Evolutionary conservation across 2,329 filamentous ascomycete genomes (phyloP).

Genomic region (Intubia oerlemansii): DNA sequence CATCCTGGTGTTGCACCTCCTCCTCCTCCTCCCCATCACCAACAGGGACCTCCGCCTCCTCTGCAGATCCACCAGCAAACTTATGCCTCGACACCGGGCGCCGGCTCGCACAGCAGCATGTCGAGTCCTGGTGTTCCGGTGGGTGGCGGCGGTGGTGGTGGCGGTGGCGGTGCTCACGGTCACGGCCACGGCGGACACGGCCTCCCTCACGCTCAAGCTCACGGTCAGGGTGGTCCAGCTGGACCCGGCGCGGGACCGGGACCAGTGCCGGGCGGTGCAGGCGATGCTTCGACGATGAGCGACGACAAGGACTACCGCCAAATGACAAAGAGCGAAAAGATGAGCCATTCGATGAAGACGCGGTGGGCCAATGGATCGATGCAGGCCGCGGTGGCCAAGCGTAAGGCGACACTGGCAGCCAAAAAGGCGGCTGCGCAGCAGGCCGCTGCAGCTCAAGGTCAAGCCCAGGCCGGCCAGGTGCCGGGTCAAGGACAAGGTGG

Average conservation of each 20-base stretch:
- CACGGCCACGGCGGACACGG: too few relatives aligned
- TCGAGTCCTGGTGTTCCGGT: background rate
- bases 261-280: too few relatives aligned
- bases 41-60: too few relatives aligned
- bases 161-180: background rate
- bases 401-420: slow-evolving; percentile 35
- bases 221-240: too few relatives aligned
- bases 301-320: slow-evolving; percentile 33
- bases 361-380: slow-evolving; percentile 40
- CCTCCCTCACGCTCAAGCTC: too few relatives aligned
- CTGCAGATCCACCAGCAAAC: background rate
- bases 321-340: slow-evolving; percentile 45
- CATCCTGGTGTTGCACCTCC: too few relatives aligned
- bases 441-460: too few relatives aligned
- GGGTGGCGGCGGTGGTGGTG: background rate
- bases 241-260: too few relatives aligned
- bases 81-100: background rate
- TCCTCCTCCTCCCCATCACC: too few relatives aligned
- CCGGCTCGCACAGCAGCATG: slow-evolving; percentile 1
- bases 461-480: too few relatives aligned
- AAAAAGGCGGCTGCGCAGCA: slow-evolving; percentile 23
- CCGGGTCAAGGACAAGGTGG: too few relatives aligned
- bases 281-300: background rate
- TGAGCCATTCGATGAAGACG: slow-evolving; percentile 43
- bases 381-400: slow-evolving; percentile 36